Evolutionary conservation across 345 rosid genomes (phyloP).

Genomic region (Populus deltoides): DNA sequence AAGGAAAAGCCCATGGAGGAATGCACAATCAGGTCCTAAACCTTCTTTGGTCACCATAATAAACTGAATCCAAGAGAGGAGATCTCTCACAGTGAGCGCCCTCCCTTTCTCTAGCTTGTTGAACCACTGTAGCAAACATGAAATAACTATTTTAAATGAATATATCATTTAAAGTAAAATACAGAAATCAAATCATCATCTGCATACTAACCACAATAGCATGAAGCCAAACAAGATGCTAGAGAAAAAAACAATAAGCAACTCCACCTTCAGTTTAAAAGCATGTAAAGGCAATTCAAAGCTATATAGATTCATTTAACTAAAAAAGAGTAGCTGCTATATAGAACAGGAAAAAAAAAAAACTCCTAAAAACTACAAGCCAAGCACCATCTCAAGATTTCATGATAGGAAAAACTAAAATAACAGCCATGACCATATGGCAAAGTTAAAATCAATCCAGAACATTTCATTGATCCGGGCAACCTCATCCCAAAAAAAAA

Average conservation of each 20-base stretch:
- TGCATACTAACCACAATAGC: background rate
- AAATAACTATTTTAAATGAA: constrained; percentile 11
- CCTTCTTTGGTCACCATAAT: constrained; percentile 47
- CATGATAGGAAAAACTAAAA: too few species aligned
- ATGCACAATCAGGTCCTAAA: constrained; percentile 58
- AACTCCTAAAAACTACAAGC: too few species aligned
- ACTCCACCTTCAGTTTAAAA: too few species aligned
- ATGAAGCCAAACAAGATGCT: background rate
- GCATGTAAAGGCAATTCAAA: too few species aligned
- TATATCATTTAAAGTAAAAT: background rate
- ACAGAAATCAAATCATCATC: background rate
- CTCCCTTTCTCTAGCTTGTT: constrained; percentile 70
- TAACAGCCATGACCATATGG: too few species aligned
- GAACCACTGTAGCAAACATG: constrained; percentile 65
- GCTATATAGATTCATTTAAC: too few species aligned
- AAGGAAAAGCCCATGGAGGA: constrained; percentile 87
- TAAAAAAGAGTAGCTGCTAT: too few species aligned
- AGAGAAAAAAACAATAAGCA: background rate
- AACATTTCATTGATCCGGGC: too few species aligned
- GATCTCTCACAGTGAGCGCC: constrained; percentile 85
- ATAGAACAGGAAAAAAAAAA: too few species aligned
- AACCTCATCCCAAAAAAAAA: too few species aligned
- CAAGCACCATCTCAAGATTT: too few species aligned
- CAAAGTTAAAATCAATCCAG: too few species aligned
- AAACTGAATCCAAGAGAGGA: constrained; percentile 83